These are phyloP conservation scores for Pseudognaphalium luteoalbum DNA, from an alignment of 129 eudicot species.

Conservation along the genomic window DNA sequence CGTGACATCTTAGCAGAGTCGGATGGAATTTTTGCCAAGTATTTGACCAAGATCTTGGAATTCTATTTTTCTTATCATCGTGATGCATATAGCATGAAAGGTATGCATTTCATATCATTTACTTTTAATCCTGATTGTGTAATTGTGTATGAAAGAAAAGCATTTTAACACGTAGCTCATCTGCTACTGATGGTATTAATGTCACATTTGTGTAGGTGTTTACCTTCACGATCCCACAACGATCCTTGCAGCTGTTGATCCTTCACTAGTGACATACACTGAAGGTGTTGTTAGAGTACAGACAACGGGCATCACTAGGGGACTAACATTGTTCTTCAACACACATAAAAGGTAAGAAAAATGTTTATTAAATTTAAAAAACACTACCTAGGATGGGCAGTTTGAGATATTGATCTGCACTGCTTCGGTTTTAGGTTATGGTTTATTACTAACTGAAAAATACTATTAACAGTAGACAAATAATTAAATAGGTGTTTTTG, in stretches of 20 bases:
- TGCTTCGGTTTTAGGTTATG: background rate
- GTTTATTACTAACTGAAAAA: background rate
- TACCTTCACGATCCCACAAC: constrained; percentile 95
- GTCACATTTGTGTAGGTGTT: constrained; percentile 56
- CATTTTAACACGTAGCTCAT: constrained; percentile 7
- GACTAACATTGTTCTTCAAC: constrained; percentile 78
- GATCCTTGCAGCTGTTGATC: constrained; percentile 84
- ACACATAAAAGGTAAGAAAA: constrained; percentile 74
- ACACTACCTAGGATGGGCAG: constrained; percentile 6
- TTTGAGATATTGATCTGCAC: constrained; percentile 3
- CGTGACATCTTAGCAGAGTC: constrained; percentile 64
- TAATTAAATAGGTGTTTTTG: background rate
- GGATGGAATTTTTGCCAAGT: constrained; percentile 64
- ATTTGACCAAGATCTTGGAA: constrained; percentile 84
- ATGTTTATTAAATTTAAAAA: background rate
- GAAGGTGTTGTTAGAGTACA: constrained; percentile 97
- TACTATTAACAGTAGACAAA: background rate
- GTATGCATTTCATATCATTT: constrained; percentile 30
- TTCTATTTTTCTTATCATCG: constrained; percentile 77
- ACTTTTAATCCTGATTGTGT: background rate
- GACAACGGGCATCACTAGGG: constrained; percentile 82
- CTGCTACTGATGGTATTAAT: constrained; percentile 26
- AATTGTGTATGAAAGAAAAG: background rate
- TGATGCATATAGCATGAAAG: constrained; percentile 80
- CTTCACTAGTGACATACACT: constrained; percentile 71